Conservation (phyloP, 2,329 filamentous ascomycete species). For the Colletotrichum falcatum region DNA sequence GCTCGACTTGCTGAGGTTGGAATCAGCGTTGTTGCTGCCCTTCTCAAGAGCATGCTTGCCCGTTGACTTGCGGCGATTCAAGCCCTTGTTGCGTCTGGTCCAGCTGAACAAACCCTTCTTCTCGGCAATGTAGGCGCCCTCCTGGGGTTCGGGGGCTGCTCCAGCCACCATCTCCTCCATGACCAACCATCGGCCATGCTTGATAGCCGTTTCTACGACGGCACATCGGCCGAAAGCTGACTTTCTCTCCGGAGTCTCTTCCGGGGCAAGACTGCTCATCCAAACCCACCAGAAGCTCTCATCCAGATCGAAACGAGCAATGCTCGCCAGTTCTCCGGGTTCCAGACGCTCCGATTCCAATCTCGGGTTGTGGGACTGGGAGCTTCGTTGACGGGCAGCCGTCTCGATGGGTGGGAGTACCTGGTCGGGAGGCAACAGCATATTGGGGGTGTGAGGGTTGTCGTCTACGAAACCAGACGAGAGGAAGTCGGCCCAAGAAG, state of each 20-base stretch:
- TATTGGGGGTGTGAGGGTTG: conserved; percentile 70
- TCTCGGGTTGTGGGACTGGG: conserved; percentile 83
- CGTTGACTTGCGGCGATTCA: conserved; percentile 77
- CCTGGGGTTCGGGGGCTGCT: conserved; percentile 84
- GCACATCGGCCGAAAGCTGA: conserved; percentile 95
- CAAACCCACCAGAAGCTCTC: conserved; percentile 99
- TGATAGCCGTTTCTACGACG: conserved; percentile 87
- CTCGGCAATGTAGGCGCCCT: conserved; percentile 90
- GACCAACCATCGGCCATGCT: conserved; percentile 87
- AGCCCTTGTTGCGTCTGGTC: conserved; percentile 74
- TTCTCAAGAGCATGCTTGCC: conserved; percentile 69
- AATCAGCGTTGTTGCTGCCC: conserved; percentile 56
- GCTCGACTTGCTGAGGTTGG: conserved; percentile 78
- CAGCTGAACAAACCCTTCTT: conserved; percentile 96
- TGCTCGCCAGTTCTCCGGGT: conserved; percentile 94
- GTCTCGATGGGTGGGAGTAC: conserved; percentile 86
- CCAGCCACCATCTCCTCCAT: conserved; percentile 98
- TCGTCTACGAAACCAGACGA: conserved; percentile 92
- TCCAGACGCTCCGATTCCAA: conserved; percentile 81
- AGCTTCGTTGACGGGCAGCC: conserved; percentile 80
- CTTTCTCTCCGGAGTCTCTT: conserved; percentile 88
- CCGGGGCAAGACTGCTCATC: conserved; percentile 94
- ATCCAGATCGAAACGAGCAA: conserved; percentile 86
- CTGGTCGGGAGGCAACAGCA: conserved; percentile 92
- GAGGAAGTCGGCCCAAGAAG: conserved; percentile 98